A percentile compares a stretch with the other conserved stretches of the same genome.
phyloP scores from a whole-genome alignment of 2,329 filamentous ascomycete species.

The Pezicula neosporulosa region DNA sequence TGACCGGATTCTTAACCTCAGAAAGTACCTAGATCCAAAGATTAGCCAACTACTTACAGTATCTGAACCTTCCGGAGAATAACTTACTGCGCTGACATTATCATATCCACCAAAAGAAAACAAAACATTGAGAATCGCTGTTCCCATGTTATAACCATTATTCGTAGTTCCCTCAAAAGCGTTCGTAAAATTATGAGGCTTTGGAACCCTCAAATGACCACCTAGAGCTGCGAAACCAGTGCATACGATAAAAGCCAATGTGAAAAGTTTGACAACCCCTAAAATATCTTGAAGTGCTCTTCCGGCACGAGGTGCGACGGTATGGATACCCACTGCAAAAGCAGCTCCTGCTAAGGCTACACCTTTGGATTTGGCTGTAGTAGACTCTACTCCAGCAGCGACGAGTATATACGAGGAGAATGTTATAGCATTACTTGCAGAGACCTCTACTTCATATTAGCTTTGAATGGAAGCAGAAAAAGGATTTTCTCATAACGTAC shows the following conservation, averaged over 20 bases:
- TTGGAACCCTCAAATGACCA: not conserved
- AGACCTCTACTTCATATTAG: constrained; percentile 26
- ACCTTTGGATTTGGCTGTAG: constrained; percentile 43
- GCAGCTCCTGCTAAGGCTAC: constrained; percentile 43
- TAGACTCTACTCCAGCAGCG: constrained; percentile 41
- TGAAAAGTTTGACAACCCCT: constrained; percentile 41
- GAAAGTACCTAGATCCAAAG: constrained; percentile 37
- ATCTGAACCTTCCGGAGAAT: not conserved
- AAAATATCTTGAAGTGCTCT: constrained; percentile 42
- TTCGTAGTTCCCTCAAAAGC: not conserved
- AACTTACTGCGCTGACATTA: not conserved
- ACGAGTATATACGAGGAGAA: constrained; percentile 49
- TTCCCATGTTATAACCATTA: not conserved
- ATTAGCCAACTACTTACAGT: not conserved
- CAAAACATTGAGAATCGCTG: not conserved
- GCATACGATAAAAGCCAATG: constrained; percentile 38
- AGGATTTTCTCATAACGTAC: not conserved
- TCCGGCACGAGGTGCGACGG: constrained; percentile 39
- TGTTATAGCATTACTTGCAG: constrained; percentile 61
- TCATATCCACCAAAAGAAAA: not conserved
- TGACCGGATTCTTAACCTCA: constrained; percentile 51
- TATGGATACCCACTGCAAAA: constrained; percentile 39
- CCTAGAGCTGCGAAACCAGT: constrained; percentile 25
- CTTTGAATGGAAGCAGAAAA: not conserved
- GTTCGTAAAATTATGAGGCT: not conserved